Base-by-base conservation (phyloP, 441 rosid genomes). In the Erodium texanum region DNA sequence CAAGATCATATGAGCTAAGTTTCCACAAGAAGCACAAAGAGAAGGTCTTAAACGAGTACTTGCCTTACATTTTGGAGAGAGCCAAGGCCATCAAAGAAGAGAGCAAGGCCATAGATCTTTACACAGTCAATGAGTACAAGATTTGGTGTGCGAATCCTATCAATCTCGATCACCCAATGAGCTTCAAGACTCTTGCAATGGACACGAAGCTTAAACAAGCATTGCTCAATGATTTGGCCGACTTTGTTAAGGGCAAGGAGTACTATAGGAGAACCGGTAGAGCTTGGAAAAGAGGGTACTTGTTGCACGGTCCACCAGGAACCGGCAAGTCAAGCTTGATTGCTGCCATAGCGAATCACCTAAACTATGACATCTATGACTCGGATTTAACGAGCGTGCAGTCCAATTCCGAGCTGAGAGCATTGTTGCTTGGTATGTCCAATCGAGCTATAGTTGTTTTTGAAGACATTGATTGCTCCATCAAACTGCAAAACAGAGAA, bases 161-260 rank as follows among this genome's bases (percentile, higher is more conserved):
- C 48, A 75, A 72, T 62, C 83, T 82, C 64, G 77, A 78, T 7
- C 83, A 80, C 72, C 83, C 82, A 24, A 73, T 81, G 9, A 79
- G 77, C 18, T 80, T 78, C n/a, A 74, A 80, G 20, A 79, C 70
- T 2, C 24, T 72, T 3, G 77, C 80, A 10, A 78, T 76, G 76
- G 81, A 82, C 22, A 74, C 69, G 2, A 1, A 3, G 0, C 45
- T 74, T 27, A 77, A 77, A 73, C 68, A 73, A 66, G 79, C 48
- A 14, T 16, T 73, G 67, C 34, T 75, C 22, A 76, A 75, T 23
- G 79, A 79, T 62, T 63, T 81, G 64, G 81, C 75, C 62, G 75
- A 73, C 24, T 82, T 75, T 56, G 67, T 67, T 67, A 70, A 50
- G 61, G 64, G 82, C 20, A 75, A 69, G 41, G 70, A 75, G 1